Evolutionary conservation across 2,329 filamentous ascomycete genomes (phyloP), one percentile per base, ranked within the genome.

Genomic region (Tolypocladium album): DNA sequence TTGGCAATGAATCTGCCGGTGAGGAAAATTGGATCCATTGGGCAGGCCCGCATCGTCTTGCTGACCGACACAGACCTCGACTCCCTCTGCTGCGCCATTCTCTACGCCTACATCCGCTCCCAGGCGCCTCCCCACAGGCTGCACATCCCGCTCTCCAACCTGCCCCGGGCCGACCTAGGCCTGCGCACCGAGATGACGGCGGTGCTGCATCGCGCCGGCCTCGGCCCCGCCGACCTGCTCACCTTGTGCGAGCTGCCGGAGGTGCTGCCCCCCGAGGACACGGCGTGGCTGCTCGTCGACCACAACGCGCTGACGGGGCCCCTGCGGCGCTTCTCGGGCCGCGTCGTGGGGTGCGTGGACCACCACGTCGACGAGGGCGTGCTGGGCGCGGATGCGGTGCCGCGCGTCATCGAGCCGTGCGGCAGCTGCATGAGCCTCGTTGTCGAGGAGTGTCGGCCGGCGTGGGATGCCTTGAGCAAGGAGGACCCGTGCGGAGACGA

Each of bases 401-500:
- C 85, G 1, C 79, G 88, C 22, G 74, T 90, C 1, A 79, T 94
- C 24, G 78, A 83, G 63, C 85, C 81, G 59, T 80, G 80, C 60
- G 90, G 89, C 5, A 92, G 88, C 72, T 93, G 90, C 73, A 81
- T 82, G 63, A 90, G 87, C 61, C 75, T 92, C 2, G 78, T 94
- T 0, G 77, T 87, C 0, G 81, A 86, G 39, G 80, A 87, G 66
- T 82, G 80, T 63, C 74, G 76, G 17, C 70, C 76, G 0, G 71
- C 74, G 0, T 92, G 88, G 88, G 79, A 84, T 61, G 72, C 71
- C 1, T 67, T 84, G n/a, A 70, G 65, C 2, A 40, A 27, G 5
- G 56, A 58, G n/a, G 60, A 67, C 15, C 63, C 61, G 40, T 70
- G 67, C 39, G 68, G 75, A 66, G 81, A 88, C 66, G 78, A 78